Evolutionary conservation across 176 grass and related monocot genomes (phyloP).

Genomic region (Miscanthus lutarioriparius): DNA sequence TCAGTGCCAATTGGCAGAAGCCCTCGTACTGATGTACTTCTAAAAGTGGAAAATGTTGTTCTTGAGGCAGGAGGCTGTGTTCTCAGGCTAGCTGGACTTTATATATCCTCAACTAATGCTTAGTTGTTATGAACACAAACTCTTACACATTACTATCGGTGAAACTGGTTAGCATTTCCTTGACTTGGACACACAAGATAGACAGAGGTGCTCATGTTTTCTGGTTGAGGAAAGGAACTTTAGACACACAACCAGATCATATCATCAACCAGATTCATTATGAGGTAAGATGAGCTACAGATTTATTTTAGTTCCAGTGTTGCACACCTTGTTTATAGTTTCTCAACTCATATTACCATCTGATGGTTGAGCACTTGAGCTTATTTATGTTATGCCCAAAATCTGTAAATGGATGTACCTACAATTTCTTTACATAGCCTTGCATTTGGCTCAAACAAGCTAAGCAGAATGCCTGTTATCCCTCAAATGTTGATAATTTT

Average conservation of each 20-base stretch:
- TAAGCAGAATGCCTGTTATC: not conserved
- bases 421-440: no score
- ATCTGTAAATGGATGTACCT: not conserved
- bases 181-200: conserved; percentile 77
- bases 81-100: conserved; percentile 90
- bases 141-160: not conserved
- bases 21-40: conserved; percentile 81
- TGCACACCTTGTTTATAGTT: not conserved
- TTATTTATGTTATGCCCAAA: not conserved
- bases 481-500: not conserved
- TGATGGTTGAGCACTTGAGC: not conserved
- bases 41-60: conserved; percentile 82
- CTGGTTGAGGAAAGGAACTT: conserved; percentile 77
- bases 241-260: conserved; percentile 77
- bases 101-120: conserved; percentile 66
- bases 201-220: conserved; percentile 91
- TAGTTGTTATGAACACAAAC: not conserved
- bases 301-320: conserved; percentile 12
- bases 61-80: conserved; percentile 77
- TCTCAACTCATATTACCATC: not conserved
- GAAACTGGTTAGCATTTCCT: conserved; percentile 34
- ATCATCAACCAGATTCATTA: conserved; percentile 95
- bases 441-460: not conserved
- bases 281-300: conserved; percentile 56
- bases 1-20: conserved; percentile 78